These are phyloP conservation scores for Salvia splendens DNA, from an alignment of 257 asterid genomes.

Conservation along the genomic window DNA sequence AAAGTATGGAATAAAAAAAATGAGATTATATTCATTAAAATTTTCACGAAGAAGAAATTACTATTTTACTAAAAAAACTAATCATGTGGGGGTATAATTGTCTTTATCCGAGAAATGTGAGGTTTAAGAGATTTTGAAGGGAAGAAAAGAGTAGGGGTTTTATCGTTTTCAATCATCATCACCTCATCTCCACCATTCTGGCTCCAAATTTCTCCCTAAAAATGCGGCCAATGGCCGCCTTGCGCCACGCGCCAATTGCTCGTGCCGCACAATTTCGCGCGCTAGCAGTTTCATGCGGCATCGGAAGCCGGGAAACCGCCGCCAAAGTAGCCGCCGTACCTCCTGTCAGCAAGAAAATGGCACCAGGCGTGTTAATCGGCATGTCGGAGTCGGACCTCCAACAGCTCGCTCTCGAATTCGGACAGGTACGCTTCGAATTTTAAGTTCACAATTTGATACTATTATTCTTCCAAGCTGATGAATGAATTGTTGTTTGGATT, in stretches of 20 bases:
- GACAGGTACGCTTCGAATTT: conserved; percentile 48
- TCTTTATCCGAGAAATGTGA: conserved; percentile 19
- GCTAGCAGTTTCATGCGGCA: conserved; percentile 43
- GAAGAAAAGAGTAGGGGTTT: conserved; percentile 12
- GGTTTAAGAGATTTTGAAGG: conserved; percentile 27
- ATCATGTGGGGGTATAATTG: conserved; percentile 22
- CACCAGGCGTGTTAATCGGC: conserved; percentile 72
- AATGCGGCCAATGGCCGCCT: conserved; percentile 52
- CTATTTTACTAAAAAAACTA: too few species aligned
- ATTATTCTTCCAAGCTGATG: not conserved
- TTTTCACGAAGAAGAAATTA: too few species aligned
- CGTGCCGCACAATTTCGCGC: conserved; percentile 53
- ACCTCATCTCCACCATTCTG: conserved; percentile 23
- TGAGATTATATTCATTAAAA: too few species aligned
- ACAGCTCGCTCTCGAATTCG: conserved; percentile 68
- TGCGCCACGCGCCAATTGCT: conserved; percentile 54
- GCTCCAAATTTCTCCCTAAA: conserved; percentile 10
- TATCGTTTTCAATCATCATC: conserved; percentile 16
- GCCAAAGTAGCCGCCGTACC: conserved; percentile 38
- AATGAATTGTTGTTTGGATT: not conserved
- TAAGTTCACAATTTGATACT: not conserved
- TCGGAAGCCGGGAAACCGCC: conserved; percentile 30
- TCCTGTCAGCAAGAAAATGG: conserved; percentile 42
- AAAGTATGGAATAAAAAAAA: too few species aligned
- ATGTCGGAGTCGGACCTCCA: conserved; percentile 79